Base-by-base conservation (phyloP, 371 early-diverging fungal genomes). In the Cokeromyces recurvatus region DNA sequence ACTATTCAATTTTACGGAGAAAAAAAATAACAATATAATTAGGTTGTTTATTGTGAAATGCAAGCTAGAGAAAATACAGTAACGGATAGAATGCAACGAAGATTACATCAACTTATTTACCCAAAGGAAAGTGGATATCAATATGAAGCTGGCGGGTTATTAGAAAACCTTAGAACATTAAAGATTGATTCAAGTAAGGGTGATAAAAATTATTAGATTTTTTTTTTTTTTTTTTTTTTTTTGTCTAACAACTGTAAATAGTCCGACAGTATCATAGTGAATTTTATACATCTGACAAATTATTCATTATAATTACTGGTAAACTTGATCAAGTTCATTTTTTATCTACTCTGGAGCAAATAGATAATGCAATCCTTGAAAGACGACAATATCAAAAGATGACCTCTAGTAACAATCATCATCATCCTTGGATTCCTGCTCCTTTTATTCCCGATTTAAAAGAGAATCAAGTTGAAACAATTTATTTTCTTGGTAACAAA, bases 251-350 rank as follows among this genome's bases (percentile, higher is more conserved):
- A 11, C 20, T 25, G 3, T 34, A 9, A 24, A 21, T 49, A 77
- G 78, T 66, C 15, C 59, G 65, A 24, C 25, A 51, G 10, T 79
- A 76, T 37, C 80, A 79, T 38, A 48, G 54, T 25, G 64, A 69
- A 21, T 79, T 69, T 59, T 79, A 79, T 51, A 70, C 68, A 37
- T 77, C 80, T 8, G 78, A 79, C 36, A 79, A 78, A 43, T 59
- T 79, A 42, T 70, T 73, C 37, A 57, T 79, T 25, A 56, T 78
- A 25, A 57, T 79, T 38, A 66, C 71, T 3, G 80, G 80, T 40
- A 61, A 66, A 17, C 17, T 78, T 24, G 64, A 64, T 31, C 67
- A 69, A 37, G 49, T 47, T 14, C 59, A 67, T 32, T 48, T 79
- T 7, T 45, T 78, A 31, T 53, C 52, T 2, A 57, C 70, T 2